phyloP scores from a whole-genome alignment of 2,329 filamentous ascomycete species.

The Ceratocystis eucalypticola region DNA sequence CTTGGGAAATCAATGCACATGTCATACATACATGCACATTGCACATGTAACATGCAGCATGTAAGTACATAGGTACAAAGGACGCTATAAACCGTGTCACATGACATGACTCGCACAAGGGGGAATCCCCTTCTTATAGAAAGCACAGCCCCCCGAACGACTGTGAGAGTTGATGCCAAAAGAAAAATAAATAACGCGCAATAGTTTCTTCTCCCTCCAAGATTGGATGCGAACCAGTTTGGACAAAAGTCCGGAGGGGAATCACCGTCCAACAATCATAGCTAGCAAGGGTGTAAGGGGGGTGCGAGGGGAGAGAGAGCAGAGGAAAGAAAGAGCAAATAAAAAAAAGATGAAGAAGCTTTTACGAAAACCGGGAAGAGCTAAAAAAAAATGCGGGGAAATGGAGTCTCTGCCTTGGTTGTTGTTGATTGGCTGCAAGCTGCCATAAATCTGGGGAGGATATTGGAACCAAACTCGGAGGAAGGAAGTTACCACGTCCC shows the following conservation, averaged over 20 bases:
- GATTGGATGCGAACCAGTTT: neutral
- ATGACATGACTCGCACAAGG: neutral
- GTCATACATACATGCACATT: constrained; percentile 2
- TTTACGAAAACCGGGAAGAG: neutral
- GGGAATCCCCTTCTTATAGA: neutral
- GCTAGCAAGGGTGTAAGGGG: neutral
- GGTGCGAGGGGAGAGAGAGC: neutral
- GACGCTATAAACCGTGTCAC: neutral
- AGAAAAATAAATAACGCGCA: neutral
- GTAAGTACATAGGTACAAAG: neutral
- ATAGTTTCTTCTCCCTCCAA: neutral
- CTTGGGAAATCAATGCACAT: constrained; percentile 5
- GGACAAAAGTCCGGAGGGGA: constrained; percentile 1
- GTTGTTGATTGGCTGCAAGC: neutral
- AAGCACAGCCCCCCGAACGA: neutral
- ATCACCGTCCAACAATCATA: neutral
- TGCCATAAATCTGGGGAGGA: neutral
- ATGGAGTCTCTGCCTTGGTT: neutral
- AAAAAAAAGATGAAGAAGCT: neutral
- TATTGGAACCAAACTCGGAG: neutral
- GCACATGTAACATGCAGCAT: neutral
- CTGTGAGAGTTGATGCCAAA: neutral
- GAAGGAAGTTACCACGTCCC: constrained; percentile 1
- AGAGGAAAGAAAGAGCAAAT: neutral
- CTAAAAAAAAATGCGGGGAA: constrained; percentile 4